Evolutionary conservation across 2,329 filamentous ascomycete genomes (phyloP).

Genomic region (Bisporella sp.): DNA sequence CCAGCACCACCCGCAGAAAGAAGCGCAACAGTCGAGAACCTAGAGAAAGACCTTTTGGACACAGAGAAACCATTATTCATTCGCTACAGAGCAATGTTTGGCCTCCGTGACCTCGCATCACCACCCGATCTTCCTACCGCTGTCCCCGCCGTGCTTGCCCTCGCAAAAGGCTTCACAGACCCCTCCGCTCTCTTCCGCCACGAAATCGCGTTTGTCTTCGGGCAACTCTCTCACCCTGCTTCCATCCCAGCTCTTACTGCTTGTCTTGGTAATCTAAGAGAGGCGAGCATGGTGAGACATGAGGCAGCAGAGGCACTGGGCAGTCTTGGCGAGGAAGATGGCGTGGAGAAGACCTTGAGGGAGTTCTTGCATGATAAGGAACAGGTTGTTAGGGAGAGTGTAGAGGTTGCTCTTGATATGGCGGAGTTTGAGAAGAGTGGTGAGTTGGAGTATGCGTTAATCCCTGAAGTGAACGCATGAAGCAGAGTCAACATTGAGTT

Average conservation of each 20-base stretch:
- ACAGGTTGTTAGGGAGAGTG: constrained; percentile 87
- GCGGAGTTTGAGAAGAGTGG: constrained; percentile 91
- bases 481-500: neutral
- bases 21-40: constrained; percentile 62
- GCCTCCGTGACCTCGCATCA: constrained; percentile 87
- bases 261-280: constrained; percentile 69
- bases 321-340: constrained; percentile 86
- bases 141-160: constrained; percentile 74
- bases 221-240: constrained; percentile 91
- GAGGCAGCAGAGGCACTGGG: constrained; percentile 95
- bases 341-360: constrained; percentile 80
- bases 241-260: constrained; percentile 84
- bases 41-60: constrained; percentile 74
- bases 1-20: constrained; percentile 84
- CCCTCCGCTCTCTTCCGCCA: constrained; percentile 90
- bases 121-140: constrained; percentile 88
- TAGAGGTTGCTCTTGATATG: constrained; percentile 95
- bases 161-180: constrained; percentile 81
- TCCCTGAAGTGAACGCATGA: constrained; percentile 51
- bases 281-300: constrained; percentile 94
- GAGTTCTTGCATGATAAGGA: constrained; percentile 85
- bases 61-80: constrained; percentile 75
- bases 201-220: constrained; percentile 97
- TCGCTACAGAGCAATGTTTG: constrained; percentile 97
- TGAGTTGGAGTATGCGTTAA: constrained; percentile 84